Conservation (phyloP, 371 early-diverging fungal species). For the Umbelopsis sp. region DNA sequence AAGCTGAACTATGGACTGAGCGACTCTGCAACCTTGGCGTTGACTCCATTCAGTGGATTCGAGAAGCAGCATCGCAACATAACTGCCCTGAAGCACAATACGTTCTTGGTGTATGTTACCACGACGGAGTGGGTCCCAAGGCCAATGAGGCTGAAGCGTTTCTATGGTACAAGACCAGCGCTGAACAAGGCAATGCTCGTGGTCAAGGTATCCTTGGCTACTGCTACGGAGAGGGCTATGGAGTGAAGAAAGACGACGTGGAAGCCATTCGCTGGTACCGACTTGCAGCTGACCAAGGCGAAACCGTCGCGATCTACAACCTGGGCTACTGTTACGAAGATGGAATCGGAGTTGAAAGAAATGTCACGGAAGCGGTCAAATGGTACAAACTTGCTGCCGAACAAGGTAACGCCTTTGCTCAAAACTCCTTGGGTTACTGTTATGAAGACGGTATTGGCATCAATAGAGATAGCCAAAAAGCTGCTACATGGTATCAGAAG, state of each 20-base stretch:
- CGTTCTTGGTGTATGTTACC: slow-evolving; percentile 73
- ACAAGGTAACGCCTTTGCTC: slow-evolving; percentile 79
- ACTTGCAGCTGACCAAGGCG: slow-evolving; percentile 60
- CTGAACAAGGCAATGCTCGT: slow-evolving; percentile 60
- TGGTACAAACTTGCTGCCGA: slow-evolving; percentile 73
- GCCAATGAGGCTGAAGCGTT: slow-evolving; percentile 57
- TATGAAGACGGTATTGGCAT: slow-evolving; percentile 84
- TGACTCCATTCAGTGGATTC: slow-evolving; percentile 56
- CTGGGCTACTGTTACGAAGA: slow-evolving; percentile 83
- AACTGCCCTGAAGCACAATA: slow-evolving; percentile 55
- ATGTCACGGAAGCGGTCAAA: slow-evolving; percentile 60
- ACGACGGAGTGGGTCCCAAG: slow-evolving; percentile 66
- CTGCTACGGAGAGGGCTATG: slow-evolving; percentile 82
- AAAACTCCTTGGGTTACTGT: slow-evolving; percentile 77
- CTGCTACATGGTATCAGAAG: slow-evolving; percentile 72
- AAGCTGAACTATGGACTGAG: slow-evolving; percentile 68
- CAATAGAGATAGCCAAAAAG: slow-evolving; percentile 54
- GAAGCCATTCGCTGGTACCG: slow-evolving; percentile 71
- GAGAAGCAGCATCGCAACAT: slow-evolving; percentile 53
- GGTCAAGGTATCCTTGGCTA: slow-evolving; percentile 78
- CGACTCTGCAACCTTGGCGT: slow-evolving; percentile 41
- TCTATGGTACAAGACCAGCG: slow-evolving; percentile 49
- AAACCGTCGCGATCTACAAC: slow-evolving; percentile 78
- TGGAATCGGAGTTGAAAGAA: slow-evolving; percentile 70
- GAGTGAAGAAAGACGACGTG: slow-evolving; percentile 63